Base-by-base conservation (phyloP, 1,284 basidiomycete species). In the Cutaneotrichosporon mucoides region DNA sequence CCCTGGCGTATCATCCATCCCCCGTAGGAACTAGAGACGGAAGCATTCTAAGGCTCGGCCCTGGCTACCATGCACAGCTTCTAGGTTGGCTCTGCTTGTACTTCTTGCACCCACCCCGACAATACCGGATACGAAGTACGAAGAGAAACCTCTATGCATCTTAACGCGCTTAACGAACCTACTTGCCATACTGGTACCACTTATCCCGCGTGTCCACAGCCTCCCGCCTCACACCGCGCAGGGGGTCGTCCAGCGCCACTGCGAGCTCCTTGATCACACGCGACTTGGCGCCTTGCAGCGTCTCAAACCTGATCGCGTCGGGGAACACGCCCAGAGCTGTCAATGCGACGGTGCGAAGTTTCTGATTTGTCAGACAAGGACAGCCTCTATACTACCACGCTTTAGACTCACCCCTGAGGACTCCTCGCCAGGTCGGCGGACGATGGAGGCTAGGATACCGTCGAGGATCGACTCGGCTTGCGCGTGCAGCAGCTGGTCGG, bases 241-340 rank as follows among this genome's bases (percentile, higher is more conserved):
- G 88, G 3, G 88, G 88, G 76, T 97, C 94, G 73, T 97, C 94
- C 48, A 96, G 76, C 8, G 83, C 84, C 57, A 81, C 83, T 0
- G 83, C 87, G 34, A 99, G 81, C 57, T 88, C 85, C 40, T 85
- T 84, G 52, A 97, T 76, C 8, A 97, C 89, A 0, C 73, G 76
- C 1, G 82, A 65, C 76, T 90, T 94, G 68, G 85, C 82, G 6
- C 86, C 85, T 68, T 90, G 88, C 56, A 96, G 80, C 24, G 87
- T 79, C 67, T 90, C 87, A 73, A 89, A 93, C 50, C 87, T 84
- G 56, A 94, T 84, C 33, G 85, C 82, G 52, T 80, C 82, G 0
- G 91, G 92, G 52, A 98, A 76, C 8, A 85, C 78, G 1, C 82
- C 84, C 4, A 99, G 80, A 66, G 87, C 89, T 35, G 82, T 82